Evolutionary conservation across 1,139 yeast species (phyloP), one percentile per base, ranked within the genome.

Genomic region (Komagataea norvegica): DNA sequence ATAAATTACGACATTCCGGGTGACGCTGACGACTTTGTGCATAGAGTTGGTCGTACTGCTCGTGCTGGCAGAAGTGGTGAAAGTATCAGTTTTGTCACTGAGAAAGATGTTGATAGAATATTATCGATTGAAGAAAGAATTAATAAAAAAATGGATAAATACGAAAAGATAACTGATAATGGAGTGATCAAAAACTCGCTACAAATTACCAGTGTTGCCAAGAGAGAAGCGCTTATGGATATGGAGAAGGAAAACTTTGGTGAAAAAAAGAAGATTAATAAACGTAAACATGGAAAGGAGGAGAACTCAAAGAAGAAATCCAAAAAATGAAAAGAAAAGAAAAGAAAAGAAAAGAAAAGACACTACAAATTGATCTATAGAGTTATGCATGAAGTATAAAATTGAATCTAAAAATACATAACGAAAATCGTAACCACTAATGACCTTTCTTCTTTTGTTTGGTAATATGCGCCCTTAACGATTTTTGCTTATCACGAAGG

Each of bases 1-100:
- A 65, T 93, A 24, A 91, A 93, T 57, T 91, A 75, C 55, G 98
- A 93, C 57, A 75, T 91, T 25, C 98, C 98, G 5, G 88, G 94
- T 5, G 96, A 91, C 59, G 89, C 98, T 0, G 97, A 91, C 59
- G 96, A 89, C 59, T 93, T 84, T 55, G 86, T 91, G 41, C 99
- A 91, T 64, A 72, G 99, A 59, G 95, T 89, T n/a, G 99, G 99
- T 72, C 87, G 99, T 77, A 91, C 98, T 15, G 99, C 98, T n/a
- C 84, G 99, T 72, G 98, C 98, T 4, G 97, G 97, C 6, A 72
- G 94, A 53, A 66, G 68, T 38, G 91, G 91, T 57, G 79, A 72
- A 46, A 67, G 81, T 15, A 60, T 82, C 4, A 77, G 93, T 11
- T 71, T 91, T 43, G 82, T 91, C 6, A 77, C 95, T 1, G 96